phyloP scores from a whole-genome alignment of 1,284 basidiomycete species.

The Melampsora larici-populina region DNA sequence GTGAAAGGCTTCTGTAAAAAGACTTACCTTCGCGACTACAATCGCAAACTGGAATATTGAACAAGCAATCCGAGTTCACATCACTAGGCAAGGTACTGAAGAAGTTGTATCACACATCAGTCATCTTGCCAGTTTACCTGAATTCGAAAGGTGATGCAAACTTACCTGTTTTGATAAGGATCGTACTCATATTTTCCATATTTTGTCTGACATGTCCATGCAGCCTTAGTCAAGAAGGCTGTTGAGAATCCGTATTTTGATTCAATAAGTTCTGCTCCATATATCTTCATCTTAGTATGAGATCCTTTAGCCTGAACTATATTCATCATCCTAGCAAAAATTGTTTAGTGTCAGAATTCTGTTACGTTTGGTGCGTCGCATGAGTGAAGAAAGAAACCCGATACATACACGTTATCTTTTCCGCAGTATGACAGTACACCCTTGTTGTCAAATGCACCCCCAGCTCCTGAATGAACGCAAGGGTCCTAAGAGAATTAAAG shows the following conservation, averaged over 20 bases:
- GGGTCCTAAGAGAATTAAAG: constrained; percentile 25
- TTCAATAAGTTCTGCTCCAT: constrained; percentile 26
- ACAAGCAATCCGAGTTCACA: constrained; percentile 37
- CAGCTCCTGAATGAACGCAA: constrained; percentile 17
- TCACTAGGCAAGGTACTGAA: constrained; percentile 34
- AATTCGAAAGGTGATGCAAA: background rate
- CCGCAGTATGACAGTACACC: constrained; percentile 34
- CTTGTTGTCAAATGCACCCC: constrained; percentile 18
- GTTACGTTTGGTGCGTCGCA: background rate
- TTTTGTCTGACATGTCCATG: constrained; percentile 42
- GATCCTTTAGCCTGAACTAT: constrained; percentile 39
- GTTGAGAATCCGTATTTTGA: constrained; percentile 34
- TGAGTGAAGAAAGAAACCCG: background rate
- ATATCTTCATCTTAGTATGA: constrained; percentile 26
- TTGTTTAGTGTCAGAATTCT: background rate
- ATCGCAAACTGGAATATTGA: constrained; percentile 43
- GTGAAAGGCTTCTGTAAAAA: background rate
- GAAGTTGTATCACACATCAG: background rate
- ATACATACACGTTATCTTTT: constrained; percentile 29
- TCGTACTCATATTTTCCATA: constrained; percentile 37
- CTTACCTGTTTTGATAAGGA: constrained; percentile 37
- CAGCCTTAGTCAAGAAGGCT: constrained; percentile 23
- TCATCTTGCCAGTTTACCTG: background rate
- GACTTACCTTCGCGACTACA: constrained; percentile 24
- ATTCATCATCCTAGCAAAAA: constrained; percentile 32